Base-by-base conservation (phyloP, 2,329 filamentous ascomycete species). In the Scedosporium minutisporum region DNA sequence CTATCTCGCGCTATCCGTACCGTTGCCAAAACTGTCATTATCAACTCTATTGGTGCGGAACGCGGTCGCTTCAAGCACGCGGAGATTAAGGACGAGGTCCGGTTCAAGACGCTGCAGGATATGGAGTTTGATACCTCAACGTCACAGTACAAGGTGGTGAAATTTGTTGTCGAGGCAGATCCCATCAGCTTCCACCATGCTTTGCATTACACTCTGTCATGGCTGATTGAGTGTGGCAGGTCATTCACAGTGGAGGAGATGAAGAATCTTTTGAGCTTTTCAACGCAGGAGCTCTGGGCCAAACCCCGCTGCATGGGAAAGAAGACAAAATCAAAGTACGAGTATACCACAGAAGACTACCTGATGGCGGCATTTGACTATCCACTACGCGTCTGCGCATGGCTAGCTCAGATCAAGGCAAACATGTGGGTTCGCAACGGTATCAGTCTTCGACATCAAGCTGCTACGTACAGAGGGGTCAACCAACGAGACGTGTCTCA, bases 341-440 rank as follows among this genome's bases (percentile, higher is more conserved):
- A 85, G 16, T 82, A 84, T 65, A 78, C 78, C 0, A 77, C 88
- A 0, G 90, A 96, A 68, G 91, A 96, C 71, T 87, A 93, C 69
- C 79, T 96, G 23, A 87, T 96, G 72, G 88, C 90, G 1, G 85
- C 92, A 60, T 96, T 99, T 69, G 95, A 99, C 73, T 96, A 91
- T 69, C 93, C 96, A 0, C 80, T 99, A 3, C 85, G 96, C 61
- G 93, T 97, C 0, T 97, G 92, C 72, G 92, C 91, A 21, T 99
- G 95, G 95, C 80, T 99, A 38, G 90, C 95, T 5, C 96, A 99
- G 77, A 97, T 99, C 86, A 96, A 96, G 73, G 92, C 93, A 18
- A 91, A 92, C 60, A 96, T 97, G 87, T 99, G 96, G 95, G 93
- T 99, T 66, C 87, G 95, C 63, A 99, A 99, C 71, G 95, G 95